Base-by-base conservation (phyloP, 1,284 basidiomycete species). In the Salmacisia buchloeana region DNA sequence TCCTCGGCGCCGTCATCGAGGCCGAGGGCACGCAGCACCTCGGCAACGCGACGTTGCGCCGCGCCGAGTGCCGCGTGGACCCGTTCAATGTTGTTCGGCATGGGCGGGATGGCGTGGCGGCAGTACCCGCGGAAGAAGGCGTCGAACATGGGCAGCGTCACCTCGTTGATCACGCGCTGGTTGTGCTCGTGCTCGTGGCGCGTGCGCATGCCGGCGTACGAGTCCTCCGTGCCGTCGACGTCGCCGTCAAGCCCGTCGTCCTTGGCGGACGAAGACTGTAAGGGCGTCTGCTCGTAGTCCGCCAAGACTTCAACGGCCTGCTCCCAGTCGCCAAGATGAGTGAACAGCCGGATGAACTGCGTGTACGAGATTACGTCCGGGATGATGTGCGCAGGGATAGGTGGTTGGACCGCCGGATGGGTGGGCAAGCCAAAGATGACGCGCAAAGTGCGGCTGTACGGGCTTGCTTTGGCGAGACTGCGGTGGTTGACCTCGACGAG, bases 261-360 rank as follows among this genome's bases (percentile, higher is more conserved):
- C 23, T 43, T 21, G 41, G 18, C 27, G 6, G 21, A 10, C 3
- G 21, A 4, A 15, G n/a, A 23, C 21, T n/a, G n/a, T 12, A 54
- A 18, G 12, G 49, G 15, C 15, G 49, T 54, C 27, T 54, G 49
- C 29, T 54, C 49, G 29, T 54, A 54, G 27, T 54, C 49, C 13
- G 49, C 49, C 23, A 54, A n/a, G 2, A 54, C 49, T 33, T 54
- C 49, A n/a, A 54, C 27, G 15, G 49, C 49, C 27, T 54, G 29
- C 13, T 54, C 21, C 49, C 49, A 54, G 49, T 54, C 49, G 49
- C 49, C 49, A 33, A 54, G 49, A 3, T 33, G 49, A 10, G 49
- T 29, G 49, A 33, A 54, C 12, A 54, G 27, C 3, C 49, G 49
- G 25, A 54, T 54, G 49, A 54, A 54, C 27, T 54, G 27, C 12